Conservation (phyloP, 495 filamentous ascomycete species). For the Viridothelium virens region DNA sequence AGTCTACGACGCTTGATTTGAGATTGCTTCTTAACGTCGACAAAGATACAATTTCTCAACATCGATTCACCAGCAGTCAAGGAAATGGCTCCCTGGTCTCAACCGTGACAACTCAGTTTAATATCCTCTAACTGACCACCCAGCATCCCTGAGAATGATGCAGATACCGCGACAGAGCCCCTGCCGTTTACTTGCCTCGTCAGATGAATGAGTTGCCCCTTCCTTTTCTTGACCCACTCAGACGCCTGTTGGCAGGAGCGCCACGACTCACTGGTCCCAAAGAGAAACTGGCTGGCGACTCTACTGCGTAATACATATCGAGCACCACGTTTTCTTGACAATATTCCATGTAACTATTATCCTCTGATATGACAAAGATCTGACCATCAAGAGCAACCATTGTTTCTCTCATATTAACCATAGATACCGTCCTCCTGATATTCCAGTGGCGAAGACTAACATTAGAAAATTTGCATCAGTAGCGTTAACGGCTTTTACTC, state of each 20-base stretch:
- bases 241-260: not conserved
- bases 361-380: not conserved
- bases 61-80: not conserved
- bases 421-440: not conserved
- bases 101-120: not conserved
- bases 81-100: not conserved
- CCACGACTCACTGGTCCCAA: not conserved
- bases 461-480: too few species aligned
- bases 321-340: not conserved
- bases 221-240: not conserved
- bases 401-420: not conserved
- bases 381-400: not conserved
- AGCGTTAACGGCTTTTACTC: not conserved
- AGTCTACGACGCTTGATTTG: conserved; percentile 20
- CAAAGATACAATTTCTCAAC: conserved; percentile 13
- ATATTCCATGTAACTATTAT: not conserved
- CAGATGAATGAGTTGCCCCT: not conserved
- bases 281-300: not conserved
- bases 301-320: too few species aligned
- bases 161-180: too few species aligned
- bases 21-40: not conserved
- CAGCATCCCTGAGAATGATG: too few species aligned
- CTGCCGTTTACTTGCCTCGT: not conserved
- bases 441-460: too few species aligned
- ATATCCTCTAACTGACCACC: not conserved